Evolutionary conservation across 164 flowering plant genomes (phyloP).

Genomic region (Nymphaea thermarum): DNA sequence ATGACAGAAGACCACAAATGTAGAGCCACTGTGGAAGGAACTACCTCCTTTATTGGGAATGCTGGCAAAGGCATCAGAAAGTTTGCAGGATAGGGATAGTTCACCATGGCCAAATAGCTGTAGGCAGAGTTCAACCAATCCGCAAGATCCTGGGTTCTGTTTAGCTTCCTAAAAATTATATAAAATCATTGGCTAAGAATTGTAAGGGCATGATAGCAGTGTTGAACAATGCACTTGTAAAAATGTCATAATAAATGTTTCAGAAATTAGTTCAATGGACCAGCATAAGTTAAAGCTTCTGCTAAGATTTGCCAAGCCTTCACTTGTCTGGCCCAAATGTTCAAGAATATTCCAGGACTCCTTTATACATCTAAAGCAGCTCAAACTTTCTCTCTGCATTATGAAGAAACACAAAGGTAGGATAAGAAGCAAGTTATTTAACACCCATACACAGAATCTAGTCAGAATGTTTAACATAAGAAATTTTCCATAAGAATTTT

Average conservation of each 20-base stretch:
- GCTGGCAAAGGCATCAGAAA: slow-evolving; percentile 89
- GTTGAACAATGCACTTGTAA: neutral
- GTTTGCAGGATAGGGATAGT: slow-evolving; percentile 71
- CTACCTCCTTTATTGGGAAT: slow-evolving; percentile 79
- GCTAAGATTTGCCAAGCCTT: slow-evolving; percentile 47
- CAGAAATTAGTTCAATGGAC: slow-evolving; percentile 16
- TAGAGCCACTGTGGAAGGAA: slow-evolving; percentile 2
- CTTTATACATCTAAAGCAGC: slow-evolving; percentile 68
- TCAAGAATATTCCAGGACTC: slow-evolving; percentile 56
- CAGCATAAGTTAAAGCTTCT: slow-evolving; percentile 50
- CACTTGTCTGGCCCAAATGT: slow-evolving; percentile 31
- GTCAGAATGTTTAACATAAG: neutral
- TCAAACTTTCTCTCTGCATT: slow-evolving; percentile 59
- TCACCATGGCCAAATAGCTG: slow-evolving; percentile 81
- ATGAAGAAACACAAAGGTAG: neutral
- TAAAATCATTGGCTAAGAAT: slow-evolving; percentile 1
- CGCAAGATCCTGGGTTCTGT: slow-evolving; percentile 36
- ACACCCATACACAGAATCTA: neutral
- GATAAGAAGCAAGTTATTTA: neutral
- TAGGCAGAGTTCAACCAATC: slow-evolving; percentile 77
- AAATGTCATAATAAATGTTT: neutral
- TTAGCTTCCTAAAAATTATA: slow-evolving; percentile 41
- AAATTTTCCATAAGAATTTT: neutral
- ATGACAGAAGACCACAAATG: too few relatives aligned
- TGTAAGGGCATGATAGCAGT: neutral